Evolutionary conservation across 345 rosid genomes (phyloP), one percentile per base, ranked within the genome.

Genomic region (Aquilaria sinensis): DNA sequence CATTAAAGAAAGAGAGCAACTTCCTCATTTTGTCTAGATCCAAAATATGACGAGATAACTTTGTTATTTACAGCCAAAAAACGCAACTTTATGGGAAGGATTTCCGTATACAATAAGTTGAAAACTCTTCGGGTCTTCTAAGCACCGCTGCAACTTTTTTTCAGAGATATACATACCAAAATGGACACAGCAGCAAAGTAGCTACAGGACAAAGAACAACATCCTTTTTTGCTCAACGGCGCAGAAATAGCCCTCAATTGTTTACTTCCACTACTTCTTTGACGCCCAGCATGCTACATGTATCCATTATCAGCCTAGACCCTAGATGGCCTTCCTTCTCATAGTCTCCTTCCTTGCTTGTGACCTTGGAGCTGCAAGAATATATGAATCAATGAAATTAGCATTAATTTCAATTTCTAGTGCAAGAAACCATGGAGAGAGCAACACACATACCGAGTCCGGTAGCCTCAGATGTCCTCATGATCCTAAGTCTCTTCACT

Each of bases 401-500:
- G 54, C 46, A 52, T 47, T 63, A 57, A 45, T 4, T 37, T 61
- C 67, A 56, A 53, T 2, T 51, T 11, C 54, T 72, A 67, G 46
- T 23, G 57, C 23, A 13, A 37, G 64, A 62, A 65, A 57, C 63
- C 12, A 55, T 66, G 71, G 46, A 62, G 43, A 37, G 43, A 9
- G 1, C 43, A 5, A 37, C 33, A 50, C 73, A 47, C 63, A 59
- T 78, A 75, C 90, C 87, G 37, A 83, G 72, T 70, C 97, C 94
- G 61, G 81, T 89, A 47, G 97, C 94, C 52, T 88, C 97, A 7
- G 84, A 78, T 52, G 76, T 82, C 80, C 86, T 81, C 92, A 83
- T 88, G 74, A 94, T 88, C 77, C 92, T 71, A 59, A 94, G 95
- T 85, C 96, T 86, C 80, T 72, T 90, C 70, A 90, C 96, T 2